Evolutionary conservation across 805 yeast genomes (phyloP).

Genomic region (Hermanozyma aechmeae): DNA sequence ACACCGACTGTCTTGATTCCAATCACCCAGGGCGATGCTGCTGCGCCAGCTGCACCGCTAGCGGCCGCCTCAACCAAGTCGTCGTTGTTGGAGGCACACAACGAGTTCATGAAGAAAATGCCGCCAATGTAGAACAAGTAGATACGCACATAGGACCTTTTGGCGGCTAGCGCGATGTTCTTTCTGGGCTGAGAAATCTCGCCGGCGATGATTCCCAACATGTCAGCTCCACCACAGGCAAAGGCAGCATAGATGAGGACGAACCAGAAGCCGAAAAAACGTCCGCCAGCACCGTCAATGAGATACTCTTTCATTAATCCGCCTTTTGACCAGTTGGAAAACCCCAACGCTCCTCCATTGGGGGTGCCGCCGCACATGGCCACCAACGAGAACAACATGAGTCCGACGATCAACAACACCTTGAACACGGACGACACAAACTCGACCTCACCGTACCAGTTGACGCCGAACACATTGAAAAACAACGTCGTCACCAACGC

Average conservation of each 20-base stretch:
- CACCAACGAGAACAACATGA: background rate
- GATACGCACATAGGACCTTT: slow-evolving; percentile 24
- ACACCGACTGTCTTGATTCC: slow-evolving; percentile 27
- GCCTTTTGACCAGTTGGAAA: background rate
- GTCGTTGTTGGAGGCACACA: slow-evolving; percentile 26
- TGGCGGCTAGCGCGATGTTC: slow-evolving; percentile 23
- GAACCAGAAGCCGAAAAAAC: slow-evolving; percentile 55
- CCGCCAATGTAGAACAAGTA: slow-evolving; percentile 30
- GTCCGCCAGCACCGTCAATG: slow-evolving; percentile 45
- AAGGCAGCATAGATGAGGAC: slow-evolving; percentile 57
- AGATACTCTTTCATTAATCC: slow-evolving; percentile 2
- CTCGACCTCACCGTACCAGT: slow-evolving; percentile 14
- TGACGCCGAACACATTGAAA: slow-evolving; percentile 18
- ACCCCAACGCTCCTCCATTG: background rate
- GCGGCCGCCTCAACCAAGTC: slow-evolving; percentile 14
- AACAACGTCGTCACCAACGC: slow-evolving; percentile 17
- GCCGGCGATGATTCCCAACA: slow-evolving; percentile 23
- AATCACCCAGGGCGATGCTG: slow-evolving; percentile 29
- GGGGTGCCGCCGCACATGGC: slow-evolving; percentile 1
- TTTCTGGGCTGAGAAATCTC: slow-evolving; percentile 38
- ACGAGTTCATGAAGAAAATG: slow-evolving; percentile 24
- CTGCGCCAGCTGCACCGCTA: slow-evolving; percentile 27
- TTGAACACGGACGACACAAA: slow-evolving; percentile 6
- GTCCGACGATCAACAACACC: background rate
- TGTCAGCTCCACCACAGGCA: slow-evolving; percentile 46